These are phyloP conservation scores for Microdochium trichocladiopsis DNA, from an alignment of 2,329 filamentous ascomycete species.

Conservation along the genomic window DNA sequence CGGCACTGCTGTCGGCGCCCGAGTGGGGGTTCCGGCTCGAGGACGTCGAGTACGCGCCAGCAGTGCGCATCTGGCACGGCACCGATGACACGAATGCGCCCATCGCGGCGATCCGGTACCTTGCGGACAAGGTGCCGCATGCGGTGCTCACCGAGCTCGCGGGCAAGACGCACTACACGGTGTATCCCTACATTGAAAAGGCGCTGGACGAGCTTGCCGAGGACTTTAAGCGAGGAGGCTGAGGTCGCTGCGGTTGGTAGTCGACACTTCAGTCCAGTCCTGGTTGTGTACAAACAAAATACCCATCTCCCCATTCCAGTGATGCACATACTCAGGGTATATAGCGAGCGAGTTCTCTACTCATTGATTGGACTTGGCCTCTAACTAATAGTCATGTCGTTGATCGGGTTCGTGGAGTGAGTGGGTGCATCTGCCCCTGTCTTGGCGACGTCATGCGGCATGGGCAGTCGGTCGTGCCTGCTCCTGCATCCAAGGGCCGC, in stretches of 20 bases:
- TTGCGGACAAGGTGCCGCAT: constrained; percentile 26
- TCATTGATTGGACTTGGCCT: too few relatives aligned
- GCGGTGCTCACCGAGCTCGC: constrained; percentile 22
- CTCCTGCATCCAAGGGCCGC: too few relatives aligned
- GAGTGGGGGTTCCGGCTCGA: constrained; percentile 22
- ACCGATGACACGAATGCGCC: constrained; percentile 21
- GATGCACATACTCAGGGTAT: too few relatives aligned
- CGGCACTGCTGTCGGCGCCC: constrained; percentile 15
- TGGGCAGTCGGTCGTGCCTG: too few relatives aligned
- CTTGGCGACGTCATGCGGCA: too few relatives aligned
- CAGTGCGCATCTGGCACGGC: constrained; percentile 24
- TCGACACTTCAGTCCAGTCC: too few relatives aligned
- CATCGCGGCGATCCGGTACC: constrained; percentile 23
- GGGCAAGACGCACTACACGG: constrained; percentile 23
- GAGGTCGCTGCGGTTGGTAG: neutral
- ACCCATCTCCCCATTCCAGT: too few relatives aligned
- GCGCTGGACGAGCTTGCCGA: neutral
- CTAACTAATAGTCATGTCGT: too few relatives aligned
- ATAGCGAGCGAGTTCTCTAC: too few relatives aligned
- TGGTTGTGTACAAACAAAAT: too few relatives aligned
- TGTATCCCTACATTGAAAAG: constrained; percentile 5
- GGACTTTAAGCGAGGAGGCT: neutral
- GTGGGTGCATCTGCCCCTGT: too few relatives aligned
- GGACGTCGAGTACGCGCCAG: constrained; percentile 13
- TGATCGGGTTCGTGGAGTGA: too few relatives aligned